phyloP scores from a whole-genome alignment of 1,139 yeast genomes.

The Kodamaea suecica region DNA sequence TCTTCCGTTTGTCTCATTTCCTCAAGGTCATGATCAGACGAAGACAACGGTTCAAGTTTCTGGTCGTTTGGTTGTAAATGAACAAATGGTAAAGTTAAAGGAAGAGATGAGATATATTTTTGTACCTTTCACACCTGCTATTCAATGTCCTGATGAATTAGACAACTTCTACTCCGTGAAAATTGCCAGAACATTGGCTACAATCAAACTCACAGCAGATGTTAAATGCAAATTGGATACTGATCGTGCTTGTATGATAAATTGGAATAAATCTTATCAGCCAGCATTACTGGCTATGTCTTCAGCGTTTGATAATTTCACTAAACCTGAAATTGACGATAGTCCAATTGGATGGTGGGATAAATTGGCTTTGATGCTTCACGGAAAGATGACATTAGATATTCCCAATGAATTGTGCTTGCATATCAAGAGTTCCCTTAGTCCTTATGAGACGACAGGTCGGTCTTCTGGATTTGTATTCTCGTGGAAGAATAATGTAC shows the following conservation, averaged over 20 bases:
- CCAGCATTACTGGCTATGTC: constrained; percentile 37
- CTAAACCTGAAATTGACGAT: constrained; percentile 75
- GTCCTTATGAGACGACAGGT: constrained; percentile 73
- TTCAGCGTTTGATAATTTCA: constrained; percentile 53
- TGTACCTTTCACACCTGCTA: constrained; percentile 48
- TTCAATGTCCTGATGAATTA: constrained; percentile 15
- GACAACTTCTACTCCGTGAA: constrained; percentile 41
- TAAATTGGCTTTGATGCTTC: constrained; percentile 37
- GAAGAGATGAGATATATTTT: constrained; percentile 45
- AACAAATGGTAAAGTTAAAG: constrained; percentile 31
- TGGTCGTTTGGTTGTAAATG: constrained; percentile 45
- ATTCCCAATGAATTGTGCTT: constrained; percentile 49
- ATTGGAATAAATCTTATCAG: constrained; percentile 46
- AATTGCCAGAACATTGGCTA: constrained; percentile 45
- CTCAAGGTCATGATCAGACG: constrained; percentile 25
- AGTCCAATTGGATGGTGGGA: constrained; percentile 82
- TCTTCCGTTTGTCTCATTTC: constrained; percentile 42
- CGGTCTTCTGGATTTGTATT: constrained; percentile 76
- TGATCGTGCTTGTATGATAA: constrained; percentile 39
- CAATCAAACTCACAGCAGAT: constrained; percentile 41
- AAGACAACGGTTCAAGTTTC: constrained; percentile 30
- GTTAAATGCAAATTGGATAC: constrained; percentile 33
- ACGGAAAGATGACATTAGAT: constrained; percentile 54
- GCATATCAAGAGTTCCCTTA: constrained; percentile 63
- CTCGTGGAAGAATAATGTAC: constrained; percentile 69